Base-by-base conservation (phyloP, 148 eudicot species). In the Talinum fruticosum region DNA sequence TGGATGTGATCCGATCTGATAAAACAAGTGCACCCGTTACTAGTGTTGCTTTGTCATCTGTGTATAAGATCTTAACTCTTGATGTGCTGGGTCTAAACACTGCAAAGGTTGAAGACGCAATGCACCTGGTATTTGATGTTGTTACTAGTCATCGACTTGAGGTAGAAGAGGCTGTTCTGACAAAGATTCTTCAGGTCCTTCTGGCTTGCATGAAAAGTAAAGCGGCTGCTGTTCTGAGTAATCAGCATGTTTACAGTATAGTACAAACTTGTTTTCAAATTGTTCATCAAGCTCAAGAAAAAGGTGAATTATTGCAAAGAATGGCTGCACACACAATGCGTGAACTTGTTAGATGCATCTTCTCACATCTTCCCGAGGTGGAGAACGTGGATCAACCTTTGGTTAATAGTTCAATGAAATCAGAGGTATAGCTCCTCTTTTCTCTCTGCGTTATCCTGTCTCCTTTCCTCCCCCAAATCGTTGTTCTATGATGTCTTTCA, bases 11-110 rank as follows among this genome's bases (percentile, higher is more conserved):
- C 81, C 85, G 84, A 76, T 94, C 98, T 78, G 98, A 94, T 83
- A 97, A 94, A 79, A 90, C 98, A 81, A 95, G 97, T 79, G 97
- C 98, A 68, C 95, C 95, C 29, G 90, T 94, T 64, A 94, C 98
- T 53, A 91, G 97, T 54, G 93, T 90, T 78, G 97, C 98, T 78
- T 86, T 94, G 74, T 94, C 98, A 78, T 88, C 98, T 65, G 90
- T 94, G 67, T 94, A 94, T 84, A 92, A 94, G 82, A 88, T 94
- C 73, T 83, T 94, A 65, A 88, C 87, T 18, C 91, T 94, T 23
- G 92, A 90, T 73, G 85, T 92, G 65, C 86, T 94, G 81, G 92
- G 90, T 84, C 72, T 81, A n/a, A 72, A 85, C 72, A 88, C 89
- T 44, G 79, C 83, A 33, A 90, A 94, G 80, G 87, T 92, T 54